These are phyloP conservation scores for Emericellopsis cladophorae DNA, from an alignment of 2,329 filamentous ascomycete species.

Conservation along the genomic window DNA sequence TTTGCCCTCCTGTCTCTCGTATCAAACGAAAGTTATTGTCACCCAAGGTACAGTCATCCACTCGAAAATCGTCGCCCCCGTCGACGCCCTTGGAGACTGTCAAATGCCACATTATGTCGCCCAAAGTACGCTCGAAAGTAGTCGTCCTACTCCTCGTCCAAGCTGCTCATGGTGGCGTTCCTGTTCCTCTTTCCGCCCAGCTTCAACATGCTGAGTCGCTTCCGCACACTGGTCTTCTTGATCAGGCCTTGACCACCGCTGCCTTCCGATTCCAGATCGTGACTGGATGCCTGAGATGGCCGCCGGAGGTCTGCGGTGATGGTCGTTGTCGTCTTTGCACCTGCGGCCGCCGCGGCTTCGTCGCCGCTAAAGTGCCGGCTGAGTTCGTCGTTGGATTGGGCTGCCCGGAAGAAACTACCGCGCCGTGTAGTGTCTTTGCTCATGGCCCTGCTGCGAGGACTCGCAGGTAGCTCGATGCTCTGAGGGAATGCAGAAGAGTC, in stretches of 20 bases:
- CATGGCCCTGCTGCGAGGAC: neutral
- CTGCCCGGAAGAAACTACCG: conserved; percentile 4
- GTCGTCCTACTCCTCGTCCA: conserved; percentile 40
- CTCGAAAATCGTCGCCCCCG: conserved; percentile 1
- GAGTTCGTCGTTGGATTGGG: neutral
- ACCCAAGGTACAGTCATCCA: neutral
- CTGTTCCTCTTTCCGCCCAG: conserved; percentile 52
- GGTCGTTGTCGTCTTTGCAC: neutral
- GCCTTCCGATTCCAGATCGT: neutral
- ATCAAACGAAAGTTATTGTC: neutral
- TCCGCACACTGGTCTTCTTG: conserved; percentile 56
- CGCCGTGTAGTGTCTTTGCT: conserved; percentile 6
- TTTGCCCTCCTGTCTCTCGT: too few relatives aligned
- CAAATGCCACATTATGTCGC: conserved; percentile 11
- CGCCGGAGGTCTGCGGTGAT: neutral
- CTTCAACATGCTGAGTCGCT: conserved; percentile 66
- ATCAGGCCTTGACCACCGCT: conserved; percentile 10
- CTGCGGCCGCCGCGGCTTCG: neutral
- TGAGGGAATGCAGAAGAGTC: conserved; percentile 15
- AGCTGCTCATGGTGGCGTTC: conserved; percentile 36
- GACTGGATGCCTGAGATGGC: neutral
- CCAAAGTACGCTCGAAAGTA: conserved; percentile 18
- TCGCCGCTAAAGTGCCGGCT: neutral
- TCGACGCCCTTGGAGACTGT: neutral
- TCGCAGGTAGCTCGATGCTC: neutral